These are phyloP conservation scores for Cyberlindnera euphorbiiphila DNA, from an alignment of 805 yeast species.

Conservation along the genomic window DNA sequence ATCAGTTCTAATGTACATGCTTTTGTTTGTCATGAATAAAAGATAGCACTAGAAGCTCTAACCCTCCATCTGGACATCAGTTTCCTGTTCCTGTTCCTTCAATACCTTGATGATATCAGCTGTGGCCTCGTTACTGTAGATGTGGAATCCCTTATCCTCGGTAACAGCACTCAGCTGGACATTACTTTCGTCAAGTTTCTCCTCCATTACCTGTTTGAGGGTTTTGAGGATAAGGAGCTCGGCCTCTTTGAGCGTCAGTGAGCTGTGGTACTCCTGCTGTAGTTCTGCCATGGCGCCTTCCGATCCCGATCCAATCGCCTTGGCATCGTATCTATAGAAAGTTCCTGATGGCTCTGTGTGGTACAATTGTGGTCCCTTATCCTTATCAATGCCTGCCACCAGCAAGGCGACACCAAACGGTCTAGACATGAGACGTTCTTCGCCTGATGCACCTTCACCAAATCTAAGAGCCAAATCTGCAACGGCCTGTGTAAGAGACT, in stretches of 20 bases:
- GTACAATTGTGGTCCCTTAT: slow-evolving; percentile 91
- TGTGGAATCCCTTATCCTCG: slow-evolving; percentile 75
- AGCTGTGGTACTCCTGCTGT: slow-evolving; percentile 93
- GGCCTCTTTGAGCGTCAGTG: slow-evolving; percentile 88
- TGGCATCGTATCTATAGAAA: slow-evolving; percentile 94
- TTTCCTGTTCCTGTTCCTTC: slow-evolving; percentile 67
- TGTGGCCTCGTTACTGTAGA: slow-evolving; percentile 79
- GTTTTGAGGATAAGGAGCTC: slow-evolving; percentile 85
- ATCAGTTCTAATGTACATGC: background rate
- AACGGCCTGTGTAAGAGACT: slow-evolving; percentile 91
- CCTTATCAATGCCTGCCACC: slow-evolving; percentile 90
- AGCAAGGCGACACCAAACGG: slow-evolving; percentile 98
- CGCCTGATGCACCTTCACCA: slow-evolving; percentile 97
- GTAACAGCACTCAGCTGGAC: slow-evolving; percentile 96
- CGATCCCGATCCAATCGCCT: slow-evolving; percentile 97
- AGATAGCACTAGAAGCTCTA: background rate
- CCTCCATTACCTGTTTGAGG: slow-evolving; percentile 98
- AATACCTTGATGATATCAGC: slow-evolving; percentile 74
- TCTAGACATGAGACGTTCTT: slow-evolving; percentile 87
- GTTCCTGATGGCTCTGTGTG: slow-evolving; percentile 99
- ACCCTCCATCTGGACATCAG: slow-evolving; percentile 35
- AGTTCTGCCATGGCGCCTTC: slow-evolving; percentile 99
- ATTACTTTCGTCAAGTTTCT: slow-evolving; percentile 89
- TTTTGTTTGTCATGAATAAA: background rate
- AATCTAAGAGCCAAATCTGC: slow-evolving; percentile 95